A percentile compares a stretch with the other conserved stretches of the same genome.
These are phyloP conservation scores for Neoboletus subvelutipes DNA, from an alignment of 768 basidiomycete genomes.

Conservation along the genomic window DNA sequence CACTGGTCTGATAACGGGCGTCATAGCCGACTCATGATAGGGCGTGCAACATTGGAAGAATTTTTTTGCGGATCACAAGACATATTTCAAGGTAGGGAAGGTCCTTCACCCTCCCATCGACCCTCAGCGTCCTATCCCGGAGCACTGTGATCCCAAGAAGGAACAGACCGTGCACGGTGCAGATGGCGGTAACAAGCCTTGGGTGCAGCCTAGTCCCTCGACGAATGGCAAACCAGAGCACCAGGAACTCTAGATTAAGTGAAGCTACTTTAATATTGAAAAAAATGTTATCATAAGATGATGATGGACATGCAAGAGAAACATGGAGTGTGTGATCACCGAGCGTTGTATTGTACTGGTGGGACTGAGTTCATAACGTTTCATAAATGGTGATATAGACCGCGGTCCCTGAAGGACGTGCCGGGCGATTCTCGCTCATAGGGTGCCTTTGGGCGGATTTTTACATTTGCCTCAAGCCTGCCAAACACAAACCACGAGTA, in stretches of 20 bases:
- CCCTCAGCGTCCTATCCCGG: constrained; percentile 69
- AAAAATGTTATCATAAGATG: constrained; percentile 17
- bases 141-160: constrained; percentile 71
- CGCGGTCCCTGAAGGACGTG: constrained; percentile 17
- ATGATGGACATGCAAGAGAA: constrained; percentile 23
- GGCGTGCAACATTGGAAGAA: constrained; percentile 84
- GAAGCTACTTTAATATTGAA: constrained; percentile 10
- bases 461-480: constrained; percentile 28
- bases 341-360: not conserved
- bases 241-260: constrained; percentile 33
- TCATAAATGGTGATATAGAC: constrained; percentile 31
- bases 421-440: not conserved
- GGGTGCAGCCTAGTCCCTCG: constrained; percentile 18
- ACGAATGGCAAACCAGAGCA: constrained; percentile 14
- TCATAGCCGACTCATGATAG: constrained; percentile 37
- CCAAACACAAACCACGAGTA: constrained; percentile 25
- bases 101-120: constrained; percentile 78
- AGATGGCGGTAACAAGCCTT: constrained; percentile 30
- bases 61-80: constrained; percentile 81
- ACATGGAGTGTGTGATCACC: constrained; percentile 23
- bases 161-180: constrained; percentile 28
- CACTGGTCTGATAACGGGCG: not conserved
- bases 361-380: constrained; percentile 12
- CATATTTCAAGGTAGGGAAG: constrained; percentile 74
- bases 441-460: not conserved